A percentile compares a stretch with the other conserved stretches of the same genome.
Conservation (phyloP, 805 yeast species). For the Wickerhamiella sergipiensis region DNA sequence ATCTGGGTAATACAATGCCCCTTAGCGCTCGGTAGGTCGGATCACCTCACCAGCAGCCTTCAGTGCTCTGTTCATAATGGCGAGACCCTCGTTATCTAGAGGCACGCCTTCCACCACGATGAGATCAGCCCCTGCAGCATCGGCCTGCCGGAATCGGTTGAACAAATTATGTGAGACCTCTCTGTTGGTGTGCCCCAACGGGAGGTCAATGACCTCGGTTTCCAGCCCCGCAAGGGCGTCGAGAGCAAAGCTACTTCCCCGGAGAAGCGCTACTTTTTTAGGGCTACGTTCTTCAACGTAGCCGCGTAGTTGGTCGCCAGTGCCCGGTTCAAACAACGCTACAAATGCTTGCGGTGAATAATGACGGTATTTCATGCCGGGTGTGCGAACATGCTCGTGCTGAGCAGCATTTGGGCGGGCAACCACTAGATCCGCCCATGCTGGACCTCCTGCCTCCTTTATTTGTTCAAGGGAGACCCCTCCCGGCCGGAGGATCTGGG, state of each 20-base stretch:
- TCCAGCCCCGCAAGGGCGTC: neutral
- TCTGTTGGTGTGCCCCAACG: constrained; percentile 35
- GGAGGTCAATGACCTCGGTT: constrained; percentile 10
- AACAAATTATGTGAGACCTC: constrained; percentile 70
- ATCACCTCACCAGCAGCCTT: constrained; percentile 50
- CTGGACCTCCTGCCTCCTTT: constrained; percentile 44
- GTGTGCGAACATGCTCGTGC: constrained; percentile 63
- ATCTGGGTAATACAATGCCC: neutral
- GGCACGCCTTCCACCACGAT: constrained; percentile 77
- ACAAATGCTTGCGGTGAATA: constrained; percentile 87
- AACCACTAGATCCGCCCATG: constrained; percentile 50
- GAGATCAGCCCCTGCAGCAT: constrained; percentile 48
- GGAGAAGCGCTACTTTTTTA: constrained; percentile 5
- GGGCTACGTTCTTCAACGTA: constrained; percentile 16
- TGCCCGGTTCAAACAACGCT: constrained; percentile 42
- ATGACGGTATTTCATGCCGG: constrained; percentile 96
- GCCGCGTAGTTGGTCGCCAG: constrained; percentile 18
- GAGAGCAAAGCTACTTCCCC: neutral
- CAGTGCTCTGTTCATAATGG: constrained; percentile 80
- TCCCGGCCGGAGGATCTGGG: constrained; percentile 85
- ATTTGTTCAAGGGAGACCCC: constrained; percentile 79
- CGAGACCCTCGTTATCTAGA: constrained; percentile 71
- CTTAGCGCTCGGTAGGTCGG: neutral
- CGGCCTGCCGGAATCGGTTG: constrained; percentile 59
- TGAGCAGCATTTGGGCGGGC: constrained; percentile 43